Conservation (phyloP, 306 rosid species). For the Cercis canadensis region DNA sequence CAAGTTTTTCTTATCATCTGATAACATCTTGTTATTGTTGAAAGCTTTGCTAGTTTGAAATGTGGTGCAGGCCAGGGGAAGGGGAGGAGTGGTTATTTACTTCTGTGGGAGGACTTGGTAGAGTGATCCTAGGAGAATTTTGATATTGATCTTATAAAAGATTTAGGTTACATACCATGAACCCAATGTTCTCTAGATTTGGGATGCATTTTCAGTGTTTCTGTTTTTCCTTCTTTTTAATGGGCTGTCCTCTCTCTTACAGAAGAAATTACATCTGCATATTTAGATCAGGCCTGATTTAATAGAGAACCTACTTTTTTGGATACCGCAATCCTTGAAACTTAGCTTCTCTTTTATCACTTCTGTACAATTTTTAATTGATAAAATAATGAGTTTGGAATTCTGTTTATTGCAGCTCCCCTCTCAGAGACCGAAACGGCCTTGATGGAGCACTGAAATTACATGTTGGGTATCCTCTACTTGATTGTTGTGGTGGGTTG, state of each 20-base stretch:
- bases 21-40: conserved; percentile 2
- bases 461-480: conserved; percentile 35
- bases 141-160: conserved; percentile 19
- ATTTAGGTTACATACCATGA: conserved; percentile 1
- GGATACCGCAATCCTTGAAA: conserved; percentile 7
- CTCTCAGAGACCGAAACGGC: conserved; percentile 95
- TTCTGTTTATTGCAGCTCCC: conserved; percentile 79
- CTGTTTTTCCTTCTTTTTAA: neutral
- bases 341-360: neutral
- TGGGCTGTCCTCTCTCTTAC: neutral
- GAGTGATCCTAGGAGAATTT: neutral
- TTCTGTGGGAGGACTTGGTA: neutral
- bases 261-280: neutral
- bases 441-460: conserved; percentile 83
- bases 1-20: conserved; percentile 7
- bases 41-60: conserved; percentile 28
- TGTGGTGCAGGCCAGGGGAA: neutral
- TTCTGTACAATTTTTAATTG: neutral
- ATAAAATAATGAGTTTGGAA: conserved; percentile 22
- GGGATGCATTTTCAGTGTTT: conserved; percentile 21
- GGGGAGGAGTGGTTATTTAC: neutral
- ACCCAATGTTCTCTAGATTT: conserved; percentile 7
- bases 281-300: conserved; percentile 4
- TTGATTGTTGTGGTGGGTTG: conserved; percentile 42
- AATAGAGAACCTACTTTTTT: neutral